Evolutionary conservation across 208 protist genomes (phyloP), one percentile per base, ranked within the genome.

Genomic region (Crithidia brevicula): DNA sequence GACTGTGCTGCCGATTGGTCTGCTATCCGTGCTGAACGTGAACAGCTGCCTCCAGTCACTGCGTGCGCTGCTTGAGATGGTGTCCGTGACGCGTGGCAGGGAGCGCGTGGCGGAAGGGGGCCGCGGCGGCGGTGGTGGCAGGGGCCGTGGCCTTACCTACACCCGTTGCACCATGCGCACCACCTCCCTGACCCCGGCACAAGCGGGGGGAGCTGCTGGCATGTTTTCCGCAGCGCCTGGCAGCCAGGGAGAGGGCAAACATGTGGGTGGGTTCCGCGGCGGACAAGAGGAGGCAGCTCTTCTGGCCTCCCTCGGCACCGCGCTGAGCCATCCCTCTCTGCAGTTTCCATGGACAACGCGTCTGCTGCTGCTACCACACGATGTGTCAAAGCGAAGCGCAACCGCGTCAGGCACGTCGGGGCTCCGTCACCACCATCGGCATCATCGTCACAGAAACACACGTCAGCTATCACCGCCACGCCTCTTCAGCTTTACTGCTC

Each of bases 1-100:
- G 1, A 28, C 23, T 11, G 38, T 81, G 34, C 57, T 81, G 50
- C 82, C 82, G 1, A 81, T 87, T 45, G 65, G 63, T 11, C 36
- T 87, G 8, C 43, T 87, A 4, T 77, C 74, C 7, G 69, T 87
- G 10, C 28, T 54, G 3, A 61, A 81, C 54, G 20, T 75, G 18
- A 60, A 60, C 49, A 54, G 42, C 27, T 68, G 73, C 27, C 45
- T 79, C 3, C 56, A 69, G 10, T 66, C 52, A 13, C 57, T 79
- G 1, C 56, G 42, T 15, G 36, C n/a, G 18, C 27, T 73, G 31
- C 18, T 73, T 4, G 23, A 46, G n/a, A 3, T 10, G 13, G 9
- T 15, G 7, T 49, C 49, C 6, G 9, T 34, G 28, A 42, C 38
- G 4, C 30, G 20, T 34, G 36, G 61, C 3, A 20, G 28, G 49